A percentile compares a stretch with the other conserved stretches of the same genome.
Conservation (phyloP, 768 basidiomycete species). For the Suillus plorans region DNA sequence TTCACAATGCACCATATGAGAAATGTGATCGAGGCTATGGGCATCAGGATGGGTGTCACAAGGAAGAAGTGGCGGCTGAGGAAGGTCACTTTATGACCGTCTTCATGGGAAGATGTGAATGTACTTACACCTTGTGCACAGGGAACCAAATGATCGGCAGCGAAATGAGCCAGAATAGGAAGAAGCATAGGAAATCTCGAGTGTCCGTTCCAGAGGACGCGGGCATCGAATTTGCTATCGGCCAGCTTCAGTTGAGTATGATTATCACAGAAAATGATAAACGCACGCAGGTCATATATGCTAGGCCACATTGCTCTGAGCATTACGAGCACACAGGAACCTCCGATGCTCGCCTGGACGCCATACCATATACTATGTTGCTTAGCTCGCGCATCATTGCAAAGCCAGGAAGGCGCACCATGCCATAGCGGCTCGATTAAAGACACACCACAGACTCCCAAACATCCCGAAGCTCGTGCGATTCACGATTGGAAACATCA, state of each 20-base stretch:
- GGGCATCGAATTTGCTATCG: constrained; percentile 65
- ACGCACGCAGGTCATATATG: constrained; percentile 58
- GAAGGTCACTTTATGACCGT: constrained; percentile 11
- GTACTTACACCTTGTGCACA: constrained; percentile 70
- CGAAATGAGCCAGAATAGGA: constrained; percentile 82
- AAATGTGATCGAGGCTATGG: constrained; percentile 66
- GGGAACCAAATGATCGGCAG: constrained; percentile 82
- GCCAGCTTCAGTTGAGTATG: neutral
- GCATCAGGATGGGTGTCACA: constrained; percentile 70
- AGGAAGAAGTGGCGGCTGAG: constrained; percentile 75
- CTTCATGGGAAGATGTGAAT: constrained; percentile 12
- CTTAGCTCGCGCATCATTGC: constrained; percentile 14
- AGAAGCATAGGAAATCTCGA: constrained; percentile 76
- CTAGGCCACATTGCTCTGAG: constrained; percentile 77
- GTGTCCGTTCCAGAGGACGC: constrained; percentile 71
- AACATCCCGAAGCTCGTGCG: constrained; percentile 79
- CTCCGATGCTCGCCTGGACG: constrained; percentile 82
- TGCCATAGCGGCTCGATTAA: constrained; percentile 72
- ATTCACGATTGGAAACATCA: constrained; percentile 75
- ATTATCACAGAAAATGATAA: neutral
- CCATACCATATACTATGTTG: constrained; percentile 67
- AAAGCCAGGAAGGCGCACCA: constrained; percentile 45
- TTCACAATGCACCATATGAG: constrained; percentile 79
- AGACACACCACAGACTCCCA: constrained; percentile 77
- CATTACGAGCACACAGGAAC: constrained; percentile 72